Evolutionary conservation across 106 monocot genomes (phyloP), one percentile per base, ranked within the genome.

Genomic region (Allium cepa): DNA sequence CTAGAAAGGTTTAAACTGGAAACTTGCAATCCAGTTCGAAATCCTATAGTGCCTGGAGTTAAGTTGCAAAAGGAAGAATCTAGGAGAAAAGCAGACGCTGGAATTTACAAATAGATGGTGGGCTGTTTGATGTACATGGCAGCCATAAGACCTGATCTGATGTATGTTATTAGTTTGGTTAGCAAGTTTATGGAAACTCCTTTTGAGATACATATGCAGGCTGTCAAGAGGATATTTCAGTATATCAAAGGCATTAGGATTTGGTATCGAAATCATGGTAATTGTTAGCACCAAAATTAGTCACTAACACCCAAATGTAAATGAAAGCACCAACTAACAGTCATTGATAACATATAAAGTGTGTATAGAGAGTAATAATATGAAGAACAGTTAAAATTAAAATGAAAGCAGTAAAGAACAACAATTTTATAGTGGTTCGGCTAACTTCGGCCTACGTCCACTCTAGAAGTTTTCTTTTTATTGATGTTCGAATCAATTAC

Each of bases 51-150:
- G 17, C 17, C 26, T n/a, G 60, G 17, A 60, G 1, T 60, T 3
- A 60, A 60, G 17, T 18, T 60, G 17, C 16, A 9, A 1, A 17
- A n/a, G 17, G 68, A 53, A 18, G 53, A 17, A 8, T 18, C 51
- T 47, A 4, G 68, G 18, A 26, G 17, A 15, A 68, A 26, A 16
- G 28, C 55, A 26, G 18, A 53, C 3, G 55, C 26, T 53, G 55
- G 26, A 26, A 22, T 68, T 4, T 68, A 53, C 8, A 66, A 68
- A 15, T 53, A 68, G 10, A 52, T 68, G 27, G 9, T 17, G 12
- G 68, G 68, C 0, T 53, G 52, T 17, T 53, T 53, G 52, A 68
- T 68, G 68, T 68, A 53, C 55, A 13, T 68, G 4, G 55, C 60
- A 60, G 60, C 60, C 60, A 60, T 7, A 13, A 60, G 60, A 17